Evolutionary conservation across 306 rosid genomes (phyloP), one percentile per base, ranked within the genome.

Genomic region (Prunus dulcis): DNA sequence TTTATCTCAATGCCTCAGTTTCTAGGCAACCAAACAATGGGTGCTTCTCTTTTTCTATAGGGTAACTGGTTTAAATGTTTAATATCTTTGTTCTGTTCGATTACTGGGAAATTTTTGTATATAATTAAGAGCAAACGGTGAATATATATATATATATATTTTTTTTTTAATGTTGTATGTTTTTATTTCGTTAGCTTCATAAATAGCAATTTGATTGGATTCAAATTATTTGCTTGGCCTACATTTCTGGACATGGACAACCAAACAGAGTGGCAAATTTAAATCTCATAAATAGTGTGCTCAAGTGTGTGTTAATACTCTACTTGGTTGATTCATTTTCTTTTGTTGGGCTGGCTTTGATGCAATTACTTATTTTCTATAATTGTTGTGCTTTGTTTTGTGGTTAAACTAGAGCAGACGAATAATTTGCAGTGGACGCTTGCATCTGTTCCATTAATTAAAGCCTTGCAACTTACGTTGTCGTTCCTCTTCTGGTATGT

Each of bases 381-480:
- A 74, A 28, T 61, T 72, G 6, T 43, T 78, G 20, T 65, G 64
- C 41, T 47, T 76, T 76, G 51, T 72, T 78, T 69, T 80, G 46
- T 79, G 78, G 58, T 82, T 79, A 45, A 68, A 86, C 78, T 88
- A 53, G 88, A 86, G 88, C 99, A 96, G 98, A 81, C 91, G 82
- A 90, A 87, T 88, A 92, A 88, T 83, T 91, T 96, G 91, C 98
- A 91, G 78, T 92, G 93, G 97, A 77, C 93, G 30, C 93, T 96
- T 3, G 82, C 98, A 25, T 83, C 88, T 18, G 88, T 96, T 84
- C 97, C 97, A n/a, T 80, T 89, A 56, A 89, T 96, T 23, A 96
- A 96, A 84, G 91, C 91, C 68, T 80, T 96, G 84, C 99, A 96
- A 84, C 97, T 96, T 78, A 82, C 90, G 78, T 76, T 96, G 65